Evolutionary conservation across 768 basidiomycete genomes (phyloP), one percentile per base, ranked within the genome.

Genomic region (Multifurca ochricompacta): DNA sequence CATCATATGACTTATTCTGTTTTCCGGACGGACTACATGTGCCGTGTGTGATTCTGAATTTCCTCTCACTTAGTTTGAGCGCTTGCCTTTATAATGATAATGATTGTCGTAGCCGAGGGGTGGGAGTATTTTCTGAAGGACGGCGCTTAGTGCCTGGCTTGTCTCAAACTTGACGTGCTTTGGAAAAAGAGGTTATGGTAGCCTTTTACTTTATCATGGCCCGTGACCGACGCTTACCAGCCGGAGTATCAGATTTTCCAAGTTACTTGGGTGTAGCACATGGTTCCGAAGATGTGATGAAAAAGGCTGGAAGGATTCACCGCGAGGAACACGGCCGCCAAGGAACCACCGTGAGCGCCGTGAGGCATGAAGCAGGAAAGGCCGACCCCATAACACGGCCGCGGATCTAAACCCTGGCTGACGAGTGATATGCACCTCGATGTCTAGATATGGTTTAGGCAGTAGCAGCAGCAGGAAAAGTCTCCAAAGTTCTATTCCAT

Each of bases 1-100:
- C 35, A 8, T 25, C 37, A 59, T 46, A 36, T 48, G 48, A 50
- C 36, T 51, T 50, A 46, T 35, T 45, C n/a, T 50, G 28, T 21
- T 46, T 50, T 51, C n/a, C 13, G 21, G 36, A 55, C 13, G 21
- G 36, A 55, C 43, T 55, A 35, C 43, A 30, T 44, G 37, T 31
- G 43, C 21, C 34, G 14, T 36, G 10, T 40, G 23, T 47, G 16
- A 40, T 11, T 41, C 19, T 16, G 21, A 6, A 32, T 23, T 35
- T 36, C 25, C 14, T 36, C 39, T 34, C 31, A n/a, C 41, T 40
- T 25, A 18, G 31, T 9, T 14, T 7, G 43, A 42, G 35, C 32
- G 40, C n/a, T 40, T 30, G 45, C 21, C 25, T 37, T 9, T n/a
- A n/a, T n/a, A n/a, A n/a, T n/a, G n/a, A n/a, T n/a, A n/a, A n/a